Evolutionary conservation across 1,139 yeast species (phyloP), one percentile per base, ranked within the genome.

Genomic region (Trichomonascaceae sp.): DNA sequence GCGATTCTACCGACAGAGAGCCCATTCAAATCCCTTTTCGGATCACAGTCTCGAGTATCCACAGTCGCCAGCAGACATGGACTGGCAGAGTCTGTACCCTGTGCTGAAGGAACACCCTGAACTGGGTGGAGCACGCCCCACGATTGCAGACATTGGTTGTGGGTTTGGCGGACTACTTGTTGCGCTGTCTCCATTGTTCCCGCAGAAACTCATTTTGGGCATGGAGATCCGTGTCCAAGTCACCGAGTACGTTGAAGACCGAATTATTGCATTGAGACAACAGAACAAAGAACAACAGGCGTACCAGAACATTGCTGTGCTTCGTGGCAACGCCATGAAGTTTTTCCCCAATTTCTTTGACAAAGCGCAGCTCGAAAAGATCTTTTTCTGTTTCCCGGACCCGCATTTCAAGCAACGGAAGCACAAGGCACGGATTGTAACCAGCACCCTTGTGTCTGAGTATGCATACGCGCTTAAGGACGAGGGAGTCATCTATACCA

Each of bases 141-240:
- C 85, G 37, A 77, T 89, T 37, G 97, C 97, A 3, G 99, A 89
- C 54, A 73, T 89, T 39, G 99, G 99, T 13, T 89, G 99, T 61
- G 99, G 99, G 1, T 89, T 81, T 55, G 99, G 99, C 32, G 99
- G 99, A 0, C 65, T 89, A 39, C 57, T 84, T 50, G 74, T 81
- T 31, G 79, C 84, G 33, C 66, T 89, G 37, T 79, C 95, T 2
- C 80, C 87, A 2, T 73, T 64, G 36, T 78, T 78, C 43, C 87
- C 92, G 1, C 70, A 78, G 3, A 69, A 67, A 16, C 64, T 82
- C 49, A 76, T 85, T 33, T 64, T 89, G 34, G 97, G 97, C 15
- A 84, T 87, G 95, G 99, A 89, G 59, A 92, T 89, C 50, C 71
- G 99, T 51, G 95, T 85, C 13, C 99, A 89, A 58, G 98, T 89